These are phyloP conservation scores for Globisporangium solare DNA, from an alignment of 352 stramenopile genomes.

Conservation along the genomic window DNA sequence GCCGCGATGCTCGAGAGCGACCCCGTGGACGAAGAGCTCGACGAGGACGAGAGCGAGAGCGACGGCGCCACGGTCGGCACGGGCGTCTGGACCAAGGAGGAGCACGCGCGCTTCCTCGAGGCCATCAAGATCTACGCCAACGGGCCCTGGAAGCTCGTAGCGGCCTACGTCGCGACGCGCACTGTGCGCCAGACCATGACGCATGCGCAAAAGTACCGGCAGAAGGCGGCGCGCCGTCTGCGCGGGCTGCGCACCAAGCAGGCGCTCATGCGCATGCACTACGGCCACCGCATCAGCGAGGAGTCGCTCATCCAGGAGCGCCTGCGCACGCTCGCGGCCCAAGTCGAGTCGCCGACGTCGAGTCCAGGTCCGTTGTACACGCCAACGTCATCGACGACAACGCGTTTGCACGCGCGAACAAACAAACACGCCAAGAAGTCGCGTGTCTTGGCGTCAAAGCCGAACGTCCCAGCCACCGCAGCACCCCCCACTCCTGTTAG, in stretches of 20 bases:
- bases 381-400: not conserved
- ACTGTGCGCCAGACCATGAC: conserved; percentile 76
- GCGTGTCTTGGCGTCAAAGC: not conserved
- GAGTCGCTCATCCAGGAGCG: conserved; percentile 62
- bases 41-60: conserved; percentile 4
- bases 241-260: conserved; percentile 64
- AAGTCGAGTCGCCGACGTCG: conserved; percentile 10
- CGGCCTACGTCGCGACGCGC: conserved; percentile 57
- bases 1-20: too few relatives aligned
- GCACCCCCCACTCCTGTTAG: too few relatives aligned
- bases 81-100: conserved; percentile 57
- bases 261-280: conserved; percentile 70
- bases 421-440: not conserved
- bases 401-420: not conserved
- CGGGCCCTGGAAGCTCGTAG: conserved; percentile 63
- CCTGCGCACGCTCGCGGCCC: conserved; percentile 28
- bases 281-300: conserved; percentile 55
- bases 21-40: not conserved
- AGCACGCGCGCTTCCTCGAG: conserved; percentile 67
- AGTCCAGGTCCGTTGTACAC: conserved; percentile 10
- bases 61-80: conserved; percentile 20
- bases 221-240: conserved; percentile 53
- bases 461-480: not conserved
- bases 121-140: conserved; percentile 70
- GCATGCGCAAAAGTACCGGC: conserved; percentile 68